phyloP scores from a whole-genome alignment of 2,329 filamentous ascomycete genomes.

The Leptographium lundbergii region DNA sequence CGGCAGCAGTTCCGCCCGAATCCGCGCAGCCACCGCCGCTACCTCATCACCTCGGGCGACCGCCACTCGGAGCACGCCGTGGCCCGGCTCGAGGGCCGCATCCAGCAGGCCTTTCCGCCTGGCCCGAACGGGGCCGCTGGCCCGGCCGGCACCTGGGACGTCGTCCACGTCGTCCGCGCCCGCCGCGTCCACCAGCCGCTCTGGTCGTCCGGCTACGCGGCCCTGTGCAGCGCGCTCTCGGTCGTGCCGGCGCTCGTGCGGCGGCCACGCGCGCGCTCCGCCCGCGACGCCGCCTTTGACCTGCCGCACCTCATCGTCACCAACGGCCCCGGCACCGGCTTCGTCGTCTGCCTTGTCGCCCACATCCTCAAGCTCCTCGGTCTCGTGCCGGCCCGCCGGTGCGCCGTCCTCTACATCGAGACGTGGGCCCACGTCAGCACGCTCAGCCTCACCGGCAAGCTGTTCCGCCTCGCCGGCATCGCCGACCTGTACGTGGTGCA shows the following conservation, averaged over 20 bases:
- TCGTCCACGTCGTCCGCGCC: constrained; percentile 61
- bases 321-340: constrained; percentile 81
- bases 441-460: constrained; percentile 71
- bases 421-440: constrained; percentile 78
- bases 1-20: constrained; percentile 40
- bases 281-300: constrained; percentile 11
- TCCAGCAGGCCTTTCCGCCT: constrained; percentile 20
- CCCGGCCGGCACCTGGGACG: constrained; percentile 41
- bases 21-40: constrained; percentile 56
- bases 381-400: constrained; percentile 35
- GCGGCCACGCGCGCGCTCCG: constrained; percentile 13
- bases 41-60: constrained; percentile 70
- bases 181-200: constrained; percentile 72
- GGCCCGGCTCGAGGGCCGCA: constrained; percentile 46
- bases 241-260: constrained; percentile 19
- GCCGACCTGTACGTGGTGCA: constrained; percentile 76
- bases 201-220: constrained; percentile 57
- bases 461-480: constrained; percentile 51
- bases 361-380: constrained; percentile 34
- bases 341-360: constrained; percentile 51
- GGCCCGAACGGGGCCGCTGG: constrained; percentile 2
- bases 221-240: constrained; percentile 44
- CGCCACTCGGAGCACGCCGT: constrained; percentile 53
- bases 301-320: constrained; percentile 69
- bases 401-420: constrained; percentile 77